Conservation (phyloP, 306 rosid genomes). For the Fragaria iinumae region DNA sequence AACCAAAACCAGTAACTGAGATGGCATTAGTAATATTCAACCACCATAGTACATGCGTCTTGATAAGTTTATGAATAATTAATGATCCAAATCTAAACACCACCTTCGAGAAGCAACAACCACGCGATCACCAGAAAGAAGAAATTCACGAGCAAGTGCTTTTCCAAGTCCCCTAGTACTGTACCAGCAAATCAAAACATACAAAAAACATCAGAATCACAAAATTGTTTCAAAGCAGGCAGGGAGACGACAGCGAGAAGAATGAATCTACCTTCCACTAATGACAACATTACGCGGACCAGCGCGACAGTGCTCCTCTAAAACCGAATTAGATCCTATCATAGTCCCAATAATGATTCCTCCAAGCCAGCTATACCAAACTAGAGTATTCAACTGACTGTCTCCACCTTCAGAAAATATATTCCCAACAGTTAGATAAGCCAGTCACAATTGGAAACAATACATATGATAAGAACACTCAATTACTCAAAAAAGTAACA, state of each 20-base stretch:
- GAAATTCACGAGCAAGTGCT: conserved; percentile 94
- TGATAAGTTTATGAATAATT: not conserved
- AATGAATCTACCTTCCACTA: conserved; percentile 69
- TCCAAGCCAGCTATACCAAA: conserved; percentile 97
- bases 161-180: conserved; percentile 96
- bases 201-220: conserved; percentile 19
- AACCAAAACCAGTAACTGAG: conserved; percentile 29
- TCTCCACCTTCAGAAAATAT: conserved; percentile 66
- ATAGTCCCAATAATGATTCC: conserved; percentile 93
- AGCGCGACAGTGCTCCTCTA: conserved; percentile 87
- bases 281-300: conserved; percentile 94
- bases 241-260: not conserved
- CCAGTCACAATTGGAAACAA: not conserved
- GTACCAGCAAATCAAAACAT: conserved; percentile 37
- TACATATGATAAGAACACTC: not conserved
- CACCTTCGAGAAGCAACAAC: conserved; percentile 93
- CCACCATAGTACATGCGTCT: conserved; percentile 14
- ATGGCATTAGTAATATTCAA: conserved; percentile 26
- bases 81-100: conserved; percentile 26
- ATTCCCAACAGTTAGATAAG: conserved; percentile 13
- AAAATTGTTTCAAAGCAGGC: not conserved
- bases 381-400: conserved; percentile 63
- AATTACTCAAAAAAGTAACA: conserved; percentile 12
- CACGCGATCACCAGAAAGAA: conserved; percentile 85
- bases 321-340: conserved; percentile 89